phyloP scores from a whole-genome alignment of 1,284 basidiomycete species.

The Tranzscheliella williamsii region DNA sequence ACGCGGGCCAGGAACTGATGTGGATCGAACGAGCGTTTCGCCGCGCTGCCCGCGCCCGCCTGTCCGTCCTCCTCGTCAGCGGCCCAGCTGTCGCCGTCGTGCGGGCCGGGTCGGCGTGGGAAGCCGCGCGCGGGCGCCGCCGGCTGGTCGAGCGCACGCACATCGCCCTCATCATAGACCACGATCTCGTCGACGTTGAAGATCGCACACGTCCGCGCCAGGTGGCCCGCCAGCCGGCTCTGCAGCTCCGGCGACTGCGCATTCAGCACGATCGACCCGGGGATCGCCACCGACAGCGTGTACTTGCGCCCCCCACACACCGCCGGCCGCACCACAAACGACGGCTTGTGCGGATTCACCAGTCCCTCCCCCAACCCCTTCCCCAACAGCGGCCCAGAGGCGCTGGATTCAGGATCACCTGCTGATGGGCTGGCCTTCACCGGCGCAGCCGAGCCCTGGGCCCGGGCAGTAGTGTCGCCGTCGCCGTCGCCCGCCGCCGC shows the following conservation, averaged over 20 bases:
- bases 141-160: conserved; percentile 8
- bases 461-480: no score
- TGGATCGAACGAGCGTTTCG: conserved; percentile 36
- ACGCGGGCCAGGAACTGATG: conserved; percentile 52
- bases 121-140: conserved; percentile 14
- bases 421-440: no score
- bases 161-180: conserved; percentile 46
- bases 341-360: conserved; percentile 45
- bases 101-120: not conserved
- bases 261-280: conserved; percentile 57
- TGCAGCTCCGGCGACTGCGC: conserved; percentile 59
- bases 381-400: not conserved
- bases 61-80: conserved; percentile 4
- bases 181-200: conserved; percentile 61
- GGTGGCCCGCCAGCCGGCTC: conserved; percentile 53
- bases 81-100: not conserved
- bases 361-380: not conserved
- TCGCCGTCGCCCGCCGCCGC: no score
- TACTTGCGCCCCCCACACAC: conserved; percentile 19
- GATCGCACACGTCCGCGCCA: conserved; percentile 59
- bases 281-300: conserved; percentile 57
- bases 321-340: conserved; percentile 20
- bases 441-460: no score
- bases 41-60: not conserved
- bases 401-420: no score